Percentiles rank a stretch among this genome's conserved stretches.
These are phyloP conservation scores for Penicillium canariense DNA, from an alignment of 495 filamentous ascomycete species.

Conservation along the genomic window DNA sequence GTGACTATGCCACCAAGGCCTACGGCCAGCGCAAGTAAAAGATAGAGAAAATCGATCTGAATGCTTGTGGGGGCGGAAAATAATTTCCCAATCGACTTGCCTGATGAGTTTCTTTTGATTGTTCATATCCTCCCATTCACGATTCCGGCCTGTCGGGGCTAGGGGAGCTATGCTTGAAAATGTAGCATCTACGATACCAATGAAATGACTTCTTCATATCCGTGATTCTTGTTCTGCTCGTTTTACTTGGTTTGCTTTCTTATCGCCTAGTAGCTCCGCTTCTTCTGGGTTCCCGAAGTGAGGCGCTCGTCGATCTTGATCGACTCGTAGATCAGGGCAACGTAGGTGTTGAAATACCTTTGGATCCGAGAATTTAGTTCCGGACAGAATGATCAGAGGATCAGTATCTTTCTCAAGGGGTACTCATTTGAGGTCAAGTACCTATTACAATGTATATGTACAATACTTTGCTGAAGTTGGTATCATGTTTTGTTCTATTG, in stretches of 20 bases:
- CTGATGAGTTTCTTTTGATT: conserved; percentile 11
- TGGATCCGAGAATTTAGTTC: too few relatives aligned
- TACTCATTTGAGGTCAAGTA: too few relatives aligned
- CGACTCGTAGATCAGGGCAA: not conserved
- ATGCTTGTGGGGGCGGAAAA: not conserved
- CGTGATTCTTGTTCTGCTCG: not conserved
- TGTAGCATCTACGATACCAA: conserved; percentile 31
- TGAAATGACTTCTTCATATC: conserved; percentile 23
- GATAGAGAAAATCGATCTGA: conserved; percentile 10
- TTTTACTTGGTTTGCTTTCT: not conserved
- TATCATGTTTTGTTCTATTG: not conserved
- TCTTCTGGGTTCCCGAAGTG: not conserved
- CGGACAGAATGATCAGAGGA: too few relatives aligned
- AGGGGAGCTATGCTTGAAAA: conserved; percentile 16
- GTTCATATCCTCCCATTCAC: conserved; percentile 10
- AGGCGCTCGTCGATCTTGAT: conserved; percentile 4
- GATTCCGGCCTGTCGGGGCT: conserved; percentile 5
- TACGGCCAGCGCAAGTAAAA: conserved; percentile 77
- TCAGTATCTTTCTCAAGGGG: too few relatives aligned
- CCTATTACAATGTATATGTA: too few relatives aligned
- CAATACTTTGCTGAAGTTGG: too few relatives aligned
- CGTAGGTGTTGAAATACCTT: too few relatives aligned
- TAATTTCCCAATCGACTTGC: not conserved
- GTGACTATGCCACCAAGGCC: conserved; percentile 93
- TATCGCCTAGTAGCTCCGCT: not conserved